phyloP scores from a whole-genome alignment of 192 early-diverging fungal genomes.

The Coemansia sp. region DNA sequence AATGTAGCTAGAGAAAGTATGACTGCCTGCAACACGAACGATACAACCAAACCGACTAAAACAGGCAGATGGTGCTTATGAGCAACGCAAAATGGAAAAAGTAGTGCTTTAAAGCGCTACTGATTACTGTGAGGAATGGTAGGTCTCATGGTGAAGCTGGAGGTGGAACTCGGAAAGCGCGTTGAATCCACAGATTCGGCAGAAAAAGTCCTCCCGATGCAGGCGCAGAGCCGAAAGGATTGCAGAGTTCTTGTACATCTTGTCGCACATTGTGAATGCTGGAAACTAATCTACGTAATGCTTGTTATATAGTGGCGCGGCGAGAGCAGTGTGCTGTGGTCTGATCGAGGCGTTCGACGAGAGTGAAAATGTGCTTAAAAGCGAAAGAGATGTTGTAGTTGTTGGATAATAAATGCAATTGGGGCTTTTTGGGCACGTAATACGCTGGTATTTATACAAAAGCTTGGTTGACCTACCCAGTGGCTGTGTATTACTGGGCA shows the following conservation, averaged over 20 bases:
- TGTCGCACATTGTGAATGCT: slow-evolving; percentile 29
- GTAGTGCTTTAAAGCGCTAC: not conserved
- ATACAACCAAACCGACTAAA: not conserved
- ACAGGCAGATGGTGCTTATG: not conserved
- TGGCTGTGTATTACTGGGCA: not conserved
- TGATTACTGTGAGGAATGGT: slow-evolving; percentile 4
- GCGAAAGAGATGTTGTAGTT: not conserved
- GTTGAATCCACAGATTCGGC: slow-evolving; percentile 51
- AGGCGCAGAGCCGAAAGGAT: slow-evolving; percentile 17
- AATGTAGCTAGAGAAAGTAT: not conserved
- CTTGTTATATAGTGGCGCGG: not conserved
- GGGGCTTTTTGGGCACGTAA: not conserved
- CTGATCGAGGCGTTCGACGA: not conserved
- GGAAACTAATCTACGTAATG: not conserved
- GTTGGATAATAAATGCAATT: not conserved
- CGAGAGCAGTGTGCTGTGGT: not conserved
- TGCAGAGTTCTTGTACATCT: slow-evolving; percentile 10
- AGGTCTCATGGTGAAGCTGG: slow-evolving; percentile 29
- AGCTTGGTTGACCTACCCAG: not conserved
- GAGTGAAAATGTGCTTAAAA: not conserved
- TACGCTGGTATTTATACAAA: slow-evolving; percentile 1
- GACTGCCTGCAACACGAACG: not conserved
- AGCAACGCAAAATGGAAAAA: not conserved
- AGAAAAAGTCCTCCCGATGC: slow-evolving; percentile 46
- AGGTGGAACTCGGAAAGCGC: slow-evolving; percentile 45